Evolutionary conservation across 108 stramenopile species (phyloP).

Genomic region (Pseudonitzschia pungens): DNA sequence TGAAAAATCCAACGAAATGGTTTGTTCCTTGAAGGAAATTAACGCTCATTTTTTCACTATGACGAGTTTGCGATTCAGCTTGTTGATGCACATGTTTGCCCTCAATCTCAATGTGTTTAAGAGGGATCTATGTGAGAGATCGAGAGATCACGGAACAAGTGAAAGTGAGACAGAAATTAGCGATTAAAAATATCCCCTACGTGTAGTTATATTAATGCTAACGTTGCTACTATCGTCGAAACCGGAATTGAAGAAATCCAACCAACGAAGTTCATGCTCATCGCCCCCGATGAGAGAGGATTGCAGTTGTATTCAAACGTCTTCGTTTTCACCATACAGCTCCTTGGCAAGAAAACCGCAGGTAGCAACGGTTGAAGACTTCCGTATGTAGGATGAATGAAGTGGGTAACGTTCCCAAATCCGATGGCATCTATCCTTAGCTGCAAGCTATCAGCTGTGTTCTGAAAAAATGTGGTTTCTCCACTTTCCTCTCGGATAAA

Average conservation of each 20-base stretch:
- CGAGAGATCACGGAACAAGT: background rate
- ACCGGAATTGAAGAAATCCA: background rate
- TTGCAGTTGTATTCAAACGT: conserved; percentile 2
- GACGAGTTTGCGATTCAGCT: no score
- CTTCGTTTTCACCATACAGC: background rate
- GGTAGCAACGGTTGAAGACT: background rate
- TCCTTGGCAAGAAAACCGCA: background rate
- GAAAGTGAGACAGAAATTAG: no score
- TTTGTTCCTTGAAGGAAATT: no score
- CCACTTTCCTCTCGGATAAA: background rate
- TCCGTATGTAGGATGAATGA: background rate
- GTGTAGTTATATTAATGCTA: background rate
- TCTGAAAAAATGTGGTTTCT: background rate
- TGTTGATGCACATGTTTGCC: no score
- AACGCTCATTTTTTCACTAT: no score
- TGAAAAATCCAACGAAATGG: no score
- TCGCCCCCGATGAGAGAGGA: background rate
- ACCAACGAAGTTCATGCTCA: background rate
- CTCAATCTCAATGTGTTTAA: no score
- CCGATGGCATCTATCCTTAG: no score
- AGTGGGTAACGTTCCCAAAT: background rate
- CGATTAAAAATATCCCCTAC: no score
- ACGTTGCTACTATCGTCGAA: background rate
- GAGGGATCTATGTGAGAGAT: no score
- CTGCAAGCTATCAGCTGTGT: background rate